Evolutionary conservation across 139 green algal genomes (phyloP).

Genomic region (Diplosphaera chodatii): DNA sequence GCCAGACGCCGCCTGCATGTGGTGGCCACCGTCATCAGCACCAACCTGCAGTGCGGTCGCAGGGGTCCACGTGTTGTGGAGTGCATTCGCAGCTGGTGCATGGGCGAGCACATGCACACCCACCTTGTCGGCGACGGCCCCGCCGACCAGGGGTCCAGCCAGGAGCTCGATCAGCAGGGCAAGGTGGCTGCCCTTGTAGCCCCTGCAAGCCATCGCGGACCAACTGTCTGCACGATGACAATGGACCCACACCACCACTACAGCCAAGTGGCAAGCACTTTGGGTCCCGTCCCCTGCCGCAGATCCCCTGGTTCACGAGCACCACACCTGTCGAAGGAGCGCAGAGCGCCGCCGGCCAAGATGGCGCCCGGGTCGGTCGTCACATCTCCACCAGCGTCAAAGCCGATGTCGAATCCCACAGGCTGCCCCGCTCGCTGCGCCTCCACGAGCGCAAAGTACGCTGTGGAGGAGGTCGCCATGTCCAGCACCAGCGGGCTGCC

Average conservation of each 20-base stretch:
- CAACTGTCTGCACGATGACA: no score
- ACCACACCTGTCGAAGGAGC: slow-evolving; percentile 63
- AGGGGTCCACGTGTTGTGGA: no score
- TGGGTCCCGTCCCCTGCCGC: no score
- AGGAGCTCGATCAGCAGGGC: slow-evolving; percentile 75
- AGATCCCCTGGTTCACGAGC: no score
- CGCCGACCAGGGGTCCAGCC: slow-evolving; percentile 57
- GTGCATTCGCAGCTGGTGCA: no score
- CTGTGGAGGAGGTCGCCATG: slow-evolving; percentile 54
- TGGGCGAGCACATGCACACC: no score
- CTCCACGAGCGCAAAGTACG: slow-evolving; percentile 56
- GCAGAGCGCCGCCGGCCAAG: slow-evolving; percentile 60
- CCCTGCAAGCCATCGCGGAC: slow-evolving; percentile 2
- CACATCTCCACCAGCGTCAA: slow-evolving; percentile 41
- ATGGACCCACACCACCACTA: no score
- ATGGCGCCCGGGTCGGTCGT: slow-evolving; percentile 64
- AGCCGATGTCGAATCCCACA: slow-evolving; percentile 55
- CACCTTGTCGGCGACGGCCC: slow-evolving; percentile 65
- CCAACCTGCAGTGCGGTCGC: no score
- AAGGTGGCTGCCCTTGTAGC: slow-evolving; percentile 65
- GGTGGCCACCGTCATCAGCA: no score
- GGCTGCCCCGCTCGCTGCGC: slow-evolving; percentile 50
- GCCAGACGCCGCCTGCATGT: slow-evolving; percentile 19
- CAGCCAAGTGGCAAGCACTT: no score
- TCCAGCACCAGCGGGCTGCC: slow-evolving; percentile 48